Evolutionary conservation across 306 rosid species (phyloP).

Genomic region (Vicia villosa): DNA sequence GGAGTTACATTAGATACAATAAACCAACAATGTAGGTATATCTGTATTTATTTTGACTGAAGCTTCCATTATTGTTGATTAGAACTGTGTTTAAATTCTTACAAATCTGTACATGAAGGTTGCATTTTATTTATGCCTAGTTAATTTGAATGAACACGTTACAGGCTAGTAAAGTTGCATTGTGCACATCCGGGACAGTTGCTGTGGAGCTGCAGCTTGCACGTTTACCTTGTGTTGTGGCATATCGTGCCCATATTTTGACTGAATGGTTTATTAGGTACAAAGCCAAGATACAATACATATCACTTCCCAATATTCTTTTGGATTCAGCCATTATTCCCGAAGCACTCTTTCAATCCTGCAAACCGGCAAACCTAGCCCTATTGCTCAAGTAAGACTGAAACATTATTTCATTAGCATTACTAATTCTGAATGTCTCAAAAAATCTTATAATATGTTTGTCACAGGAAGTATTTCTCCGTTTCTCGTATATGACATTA

Average conservation of each 20-base stretch:
- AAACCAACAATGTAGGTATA: slow-evolving; percentile 19
- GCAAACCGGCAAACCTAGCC: slow-evolving; percentile 63
- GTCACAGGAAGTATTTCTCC: not conserved
- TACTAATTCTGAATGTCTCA: not conserved
- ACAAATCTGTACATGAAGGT: slow-evolving; percentile 27
- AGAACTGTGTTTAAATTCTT: not conserved
- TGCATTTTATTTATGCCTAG: not conserved
- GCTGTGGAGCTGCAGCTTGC: slow-evolving; percentile 87
- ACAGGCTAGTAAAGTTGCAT: slow-evolving; percentile 86
- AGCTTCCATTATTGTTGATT: not conserved
- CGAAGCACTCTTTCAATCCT: slow-evolving; percentile 73
- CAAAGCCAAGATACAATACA: slow-evolving; percentile 67
- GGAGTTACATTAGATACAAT: not conserved
- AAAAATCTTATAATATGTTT: slow-evolving; percentile 21
- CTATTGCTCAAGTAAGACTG: slow-evolving; percentile 53
- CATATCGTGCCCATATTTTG: slow-evolving; percentile 83
- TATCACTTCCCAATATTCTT: slow-evolving; percentile 89
- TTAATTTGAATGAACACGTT: slow-evolving; percentile 35
- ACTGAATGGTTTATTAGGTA: slow-evolving; percentile 73
- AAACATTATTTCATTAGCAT: not conserved
- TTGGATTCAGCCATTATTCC: slow-evolving; percentile 73
- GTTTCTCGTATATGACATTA: not conserved
- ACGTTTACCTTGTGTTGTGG: slow-evolving; percentile 77
- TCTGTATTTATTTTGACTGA: not conserved
- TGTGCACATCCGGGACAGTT: slow-evolving; percentile 91